These are phyloP conservation scores for Dorcoceras hygrometricum DNA, from an alignment of 257 asterid genomes.

Conservation along the genomic window DNA sequence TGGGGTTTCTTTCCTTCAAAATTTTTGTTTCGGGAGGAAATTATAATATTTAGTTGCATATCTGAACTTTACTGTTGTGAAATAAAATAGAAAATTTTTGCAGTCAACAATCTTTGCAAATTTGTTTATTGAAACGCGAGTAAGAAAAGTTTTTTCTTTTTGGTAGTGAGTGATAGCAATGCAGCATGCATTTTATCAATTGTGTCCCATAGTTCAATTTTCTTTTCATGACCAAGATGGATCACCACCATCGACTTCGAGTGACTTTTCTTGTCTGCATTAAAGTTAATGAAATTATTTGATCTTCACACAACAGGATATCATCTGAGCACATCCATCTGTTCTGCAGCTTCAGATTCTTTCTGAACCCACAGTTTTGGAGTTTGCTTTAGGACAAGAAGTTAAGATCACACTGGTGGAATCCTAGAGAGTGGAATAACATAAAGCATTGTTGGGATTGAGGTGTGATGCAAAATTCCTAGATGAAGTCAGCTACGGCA, in stretches of 20 bases:
- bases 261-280: background rate
- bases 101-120: background rate
- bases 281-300: conserved; percentile 7
- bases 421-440: conserved; percentile 21
- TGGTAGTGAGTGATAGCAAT: background rate
- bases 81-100: background rate
- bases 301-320: conserved; percentile 6
- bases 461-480: conserved; percentile 33
- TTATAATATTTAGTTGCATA: background rate
- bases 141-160: background rate
- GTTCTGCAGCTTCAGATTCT: conserved; percentile 28
- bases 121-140: background rate
- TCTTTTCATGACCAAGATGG: background rate
- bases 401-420: conserved; percentile 18
- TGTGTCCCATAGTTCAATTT: background rate
- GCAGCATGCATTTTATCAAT: conserved; percentile 5
- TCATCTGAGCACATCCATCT: conserved; percentile 4
- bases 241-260: background rate
- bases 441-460: conserved; percentile 23
- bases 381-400: conserved; percentile 28
- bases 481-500: conserved; percentile 76
- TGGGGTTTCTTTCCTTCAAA: background rate
- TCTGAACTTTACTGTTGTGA: background rate
- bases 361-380: conserved; percentile 19
- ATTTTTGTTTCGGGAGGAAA: no score